Evolutionary conservation across 2,329 filamentous ascomycete genomes (phyloP), one percentile per base, ranked within the genome.

Genomic region (Xylaria hypoxylon): DNA sequence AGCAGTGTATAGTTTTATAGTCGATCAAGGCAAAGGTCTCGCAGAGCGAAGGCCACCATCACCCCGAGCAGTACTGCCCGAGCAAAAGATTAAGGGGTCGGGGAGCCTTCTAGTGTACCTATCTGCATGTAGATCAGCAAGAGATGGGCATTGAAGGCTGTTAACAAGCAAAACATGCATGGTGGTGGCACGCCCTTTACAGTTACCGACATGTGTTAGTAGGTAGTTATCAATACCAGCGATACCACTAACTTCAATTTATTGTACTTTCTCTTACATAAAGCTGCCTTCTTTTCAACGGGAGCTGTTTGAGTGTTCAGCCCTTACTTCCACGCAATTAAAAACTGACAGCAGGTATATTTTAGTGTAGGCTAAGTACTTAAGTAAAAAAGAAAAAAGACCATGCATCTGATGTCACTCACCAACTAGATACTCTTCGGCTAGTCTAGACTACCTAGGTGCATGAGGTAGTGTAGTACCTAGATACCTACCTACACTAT

Each of bases 331-430:
- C 13, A 28, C 11, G 13, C 26, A 26, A 17, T 28, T 11, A 26
- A 6, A 35, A 42, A 19, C 48, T 53, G 26, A 42, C 35, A 33
- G 45, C 17, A 53, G 47, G 17, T 17, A 31, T 31, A 31, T 5
- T 31, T 5, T 31, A 31, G 13, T 6, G n/a, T 6, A 42, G 6
- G n/a, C 15, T 13, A 31, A 22, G n/a, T 52, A 33, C 11, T 8
- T 24, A 48, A 40, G 15, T 15, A 26, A 17, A 35, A 19, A 28
- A 38, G 10, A 40, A 31, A 53, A 65, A 65, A 53, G 63, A 61
- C 63, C 63, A 58, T 61, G 51, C 63, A 65, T 65, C 28, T 61
- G 8, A 57, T 65, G 33, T 53, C 55, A 53, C 61, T 40, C 28
- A 44, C 8, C 45, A 40, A 59, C 26, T 13, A 19, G 10, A 33